Base-by-base conservation (phyloP, 257 asterid species). In the Fraxinus quadrangulata region DNA sequence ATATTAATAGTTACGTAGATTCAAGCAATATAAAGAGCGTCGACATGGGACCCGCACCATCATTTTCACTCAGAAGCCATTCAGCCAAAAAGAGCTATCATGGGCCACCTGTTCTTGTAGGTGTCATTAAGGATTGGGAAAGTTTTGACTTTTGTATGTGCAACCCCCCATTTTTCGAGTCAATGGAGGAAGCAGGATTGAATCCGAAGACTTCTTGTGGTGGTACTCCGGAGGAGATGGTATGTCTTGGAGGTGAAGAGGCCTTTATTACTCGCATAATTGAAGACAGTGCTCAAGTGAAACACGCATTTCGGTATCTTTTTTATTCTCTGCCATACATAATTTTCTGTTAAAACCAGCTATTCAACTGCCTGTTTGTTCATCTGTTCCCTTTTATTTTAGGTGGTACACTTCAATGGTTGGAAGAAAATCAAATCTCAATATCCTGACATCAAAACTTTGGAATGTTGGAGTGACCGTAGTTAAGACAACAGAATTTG, bases 321-420 rank as follows among this genome's bases (percentile, higher is more conserved):
- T 34, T 65, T 70, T 28, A 75, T 73, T 72, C 47, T 2, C 14
- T n/a, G 73, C n/a, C 12, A 39, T 45, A 31, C n/a, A 66, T 65
- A 34, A 61, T 31, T 68, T 77, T 72, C 54, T 11, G 7, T 36
- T 28, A 12, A 51, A 65, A 24, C 10, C 54, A 49, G 49, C 24
- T 11, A 21, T 37, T 70, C 12, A 39, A 49, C 70, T 78, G 49
- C 11, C 47, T 65, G 39, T 37, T 30, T 49, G 3, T 40, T 49
- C 70, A 66, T 71, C 49, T 67, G 34, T 49, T 26, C 77, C 7
- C 49, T 23, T 36, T 37, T 77, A 19, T 84, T n/a, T 72, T 86
- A 95, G 98, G 90, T 95, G 99, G 99, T 95, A 89, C 85, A 87
- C 98, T 70, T 93, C 98, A 51, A 93, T 95, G 99, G 86, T 91